Evolutionary conservation across 352 stramenopile genomes (phyloP).

Genomic region (Halophytophthora polymorphica): DNA sequence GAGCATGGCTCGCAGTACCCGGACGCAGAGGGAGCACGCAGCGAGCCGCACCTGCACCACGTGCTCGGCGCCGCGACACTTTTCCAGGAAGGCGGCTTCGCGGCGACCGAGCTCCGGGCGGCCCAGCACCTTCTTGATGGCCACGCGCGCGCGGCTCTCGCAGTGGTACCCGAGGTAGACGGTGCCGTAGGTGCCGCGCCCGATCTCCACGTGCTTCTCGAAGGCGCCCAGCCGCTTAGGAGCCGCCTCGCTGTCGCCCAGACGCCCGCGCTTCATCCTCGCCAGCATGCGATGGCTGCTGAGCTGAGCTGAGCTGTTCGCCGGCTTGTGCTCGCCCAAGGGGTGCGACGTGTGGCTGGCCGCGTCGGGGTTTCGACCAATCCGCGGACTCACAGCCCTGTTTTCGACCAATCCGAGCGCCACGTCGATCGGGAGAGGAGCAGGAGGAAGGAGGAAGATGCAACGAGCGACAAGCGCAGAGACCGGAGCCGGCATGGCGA

Average conservation of each 20-base stretch:
- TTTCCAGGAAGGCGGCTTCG: conserved; percentile 49
- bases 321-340: too few species aligned
- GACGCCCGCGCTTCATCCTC: conserved; percentile 28
- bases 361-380: too few species aligned
- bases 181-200: conserved; percentile 73
- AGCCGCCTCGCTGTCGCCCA: conserved; percentile 18
- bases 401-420: too few species aligned
- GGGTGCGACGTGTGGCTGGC: too few species aligned
- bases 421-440: too few species aligned
- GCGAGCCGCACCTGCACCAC: conserved; percentile 48
- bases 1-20: neutral
- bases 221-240: conserved; percentile 63
- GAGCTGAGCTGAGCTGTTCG: too few species aligned
- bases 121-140: conserved; percentile 79
- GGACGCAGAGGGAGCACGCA: conserved; percentile 1
- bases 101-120: conserved; percentile 28
- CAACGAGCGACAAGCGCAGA: too few species aligned
- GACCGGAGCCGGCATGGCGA: too few species aligned
- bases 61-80: conserved; percentile 42
- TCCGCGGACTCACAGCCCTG: too few species aligned
- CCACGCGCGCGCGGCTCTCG: conserved; percentile 34
- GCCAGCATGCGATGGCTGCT: too few species aligned
- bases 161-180: conserved; percentile 64
- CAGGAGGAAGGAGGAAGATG: too few species aligned
- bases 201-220: conserved; percentile 73